Evolutionary conservation across 2,329 filamentous ascomycete species (phyloP).

Genomic region (Atkinsonella texensis): DNA sequence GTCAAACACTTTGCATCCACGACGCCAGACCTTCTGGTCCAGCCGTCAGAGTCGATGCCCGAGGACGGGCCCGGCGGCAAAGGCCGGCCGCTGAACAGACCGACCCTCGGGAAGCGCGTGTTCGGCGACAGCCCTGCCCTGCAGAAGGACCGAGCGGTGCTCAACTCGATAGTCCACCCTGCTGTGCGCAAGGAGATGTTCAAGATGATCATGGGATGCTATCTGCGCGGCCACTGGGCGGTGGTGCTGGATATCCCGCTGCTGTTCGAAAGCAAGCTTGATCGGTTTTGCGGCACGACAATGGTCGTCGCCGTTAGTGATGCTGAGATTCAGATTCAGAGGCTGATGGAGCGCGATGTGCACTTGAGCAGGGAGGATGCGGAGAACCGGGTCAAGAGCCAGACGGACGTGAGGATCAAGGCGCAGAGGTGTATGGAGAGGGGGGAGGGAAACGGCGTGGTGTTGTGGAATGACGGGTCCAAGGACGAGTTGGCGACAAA

Average conservation of each 20-base stretch:
- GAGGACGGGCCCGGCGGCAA: slow-evolving; percentile 44
- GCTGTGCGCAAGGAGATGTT: slow-evolving; percentile 79
- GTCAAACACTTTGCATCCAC: slow-evolving; percentile 67
- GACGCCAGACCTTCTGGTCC: slow-evolving; percentile 75
- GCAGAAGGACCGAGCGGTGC: slow-evolving; percentile 56
- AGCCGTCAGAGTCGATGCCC: slow-evolving; percentile 37
- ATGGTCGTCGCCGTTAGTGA: slow-evolving; percentile 79
- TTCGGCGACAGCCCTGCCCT: slow-evolving; percentile 69
- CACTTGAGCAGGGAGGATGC: slow-evolving; percentile 80
- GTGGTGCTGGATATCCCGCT: slow-evolving; percentile 88
- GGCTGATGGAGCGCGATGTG: slow-evolving; percentile 62
- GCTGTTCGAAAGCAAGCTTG: slow-evolving; percentile 79
- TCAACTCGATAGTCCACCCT: slow-evolving; percentile 89
- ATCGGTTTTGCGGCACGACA: slow-evolving; percentile 73
- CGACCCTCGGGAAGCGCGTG: slow-evolving; percentile 71
- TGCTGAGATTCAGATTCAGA: slow-evolving; percentile 67
- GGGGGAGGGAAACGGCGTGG: slow-evolving; percentile 53
- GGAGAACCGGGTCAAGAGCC: slow-evolving; percentile 71
- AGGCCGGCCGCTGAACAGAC: slow-evolving; percentile 70
- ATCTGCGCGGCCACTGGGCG: slow-evolving; percentile 69
- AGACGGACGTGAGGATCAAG: slow-evolving; percentile 78
- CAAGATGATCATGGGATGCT: slow-evolving; percentile 57
- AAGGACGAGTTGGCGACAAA: slow-evolving; percentile 56
- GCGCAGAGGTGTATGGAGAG: slow-evolving; percentile 60
- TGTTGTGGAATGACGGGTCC: slow-evolving; percentile 83